Evolutionary conservation across 257 asterid species (phyloP).

Genomic region (Capsicum baccatum): DNA sequence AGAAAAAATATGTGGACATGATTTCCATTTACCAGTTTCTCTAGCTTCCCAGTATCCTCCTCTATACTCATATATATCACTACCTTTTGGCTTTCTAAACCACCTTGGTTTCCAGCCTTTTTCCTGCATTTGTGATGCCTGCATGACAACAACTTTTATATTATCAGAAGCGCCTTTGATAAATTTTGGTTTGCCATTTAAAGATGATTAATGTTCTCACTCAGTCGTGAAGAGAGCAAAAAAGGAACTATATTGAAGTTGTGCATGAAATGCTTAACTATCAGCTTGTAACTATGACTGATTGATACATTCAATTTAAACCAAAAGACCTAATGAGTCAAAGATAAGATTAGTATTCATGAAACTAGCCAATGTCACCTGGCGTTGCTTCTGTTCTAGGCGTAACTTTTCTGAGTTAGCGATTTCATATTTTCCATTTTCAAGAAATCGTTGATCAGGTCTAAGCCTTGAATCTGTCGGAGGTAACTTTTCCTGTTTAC

Average conservation of each 20-base stretch:
- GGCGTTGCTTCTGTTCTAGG: conserved; percentile 40
- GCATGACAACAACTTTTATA: neutral
- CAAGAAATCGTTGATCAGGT: conserved; percentile 42
- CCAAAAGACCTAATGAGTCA: neutral
- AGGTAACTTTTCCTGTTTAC: conserved; percentile 37
- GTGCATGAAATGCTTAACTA: neutral
- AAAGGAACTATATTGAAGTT: neutral
- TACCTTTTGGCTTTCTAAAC: conserved; percentile 32
- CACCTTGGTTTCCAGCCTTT: conserved; percentile 41
- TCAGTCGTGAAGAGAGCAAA: too few species aligned
- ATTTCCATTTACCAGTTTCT: conserved; percentile 36
- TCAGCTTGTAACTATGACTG: neutral
- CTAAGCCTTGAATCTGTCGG: conserved; percentile 45
- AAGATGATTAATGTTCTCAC: too few species aligned
- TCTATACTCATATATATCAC: conserved; percentile 34
- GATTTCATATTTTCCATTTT: conserved; percentile 37
- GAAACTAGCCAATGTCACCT: conserved; percentile 20
- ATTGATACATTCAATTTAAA: too few species aligned
- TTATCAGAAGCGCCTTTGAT: too few species aligned
- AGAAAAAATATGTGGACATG: conserved; percentile 41
- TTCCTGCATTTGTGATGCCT: conserved; percentile 41
- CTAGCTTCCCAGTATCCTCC: conserved; percentile 44
- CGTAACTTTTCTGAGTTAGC: conserved; percentile 40
- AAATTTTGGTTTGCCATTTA: too few species aligned
- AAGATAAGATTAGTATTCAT: neutral